A percentile compares a stretch with the other conserved stretches of the same genome.
Conservation (phyloP, 2,329 filamentous ascomycete species). For the Aspergillus luchuensis region DNA sequence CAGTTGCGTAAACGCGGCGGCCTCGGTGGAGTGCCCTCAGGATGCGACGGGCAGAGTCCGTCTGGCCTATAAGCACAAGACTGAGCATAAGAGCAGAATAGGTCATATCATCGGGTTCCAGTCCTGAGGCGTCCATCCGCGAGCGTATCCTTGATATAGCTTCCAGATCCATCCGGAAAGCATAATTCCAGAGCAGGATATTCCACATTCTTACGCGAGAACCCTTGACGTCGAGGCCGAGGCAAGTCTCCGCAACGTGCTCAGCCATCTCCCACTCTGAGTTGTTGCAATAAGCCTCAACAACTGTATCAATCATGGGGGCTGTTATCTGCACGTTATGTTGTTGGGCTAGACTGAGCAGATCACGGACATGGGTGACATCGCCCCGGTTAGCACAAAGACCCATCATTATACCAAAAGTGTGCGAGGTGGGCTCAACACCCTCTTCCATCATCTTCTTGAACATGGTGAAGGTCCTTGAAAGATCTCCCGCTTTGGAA, state of each 20-base stretch:
- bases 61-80: conserved; percentile 55
- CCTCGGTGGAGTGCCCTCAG: conserved; percentile 43
- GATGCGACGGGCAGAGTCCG: conserved; percentile 59
- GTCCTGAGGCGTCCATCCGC: conserved; percentile 55
- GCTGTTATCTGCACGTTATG: conserved; percentile 54
- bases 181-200: conserved; percentile 69
- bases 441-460: conserved; percentile 56
- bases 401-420: conserved; percentile 73
- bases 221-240: conserved; percentile 54
- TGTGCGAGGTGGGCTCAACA: conserved; percentile 61
- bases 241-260: conserved; percentile 59
- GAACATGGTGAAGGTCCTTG: conserved; percentile 67
- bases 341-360: conserved; percentile 66
- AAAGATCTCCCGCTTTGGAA: conserved; percentile 65
- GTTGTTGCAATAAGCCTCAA: conserved; percentile 67
- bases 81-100: conserved; percentile 64
- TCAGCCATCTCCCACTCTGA: conserved; percentile 59
- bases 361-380: conserved; percentile 64
- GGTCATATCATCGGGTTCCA: conserved; percentile 59
- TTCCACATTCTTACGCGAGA: conserved; percentile 74
- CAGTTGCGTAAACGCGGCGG: conserved; percentile 40
- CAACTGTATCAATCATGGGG: conserved; percentile 64
- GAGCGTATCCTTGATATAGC: conserved; percentile 57
- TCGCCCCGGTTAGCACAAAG: conserved; percentile 73
- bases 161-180: conserved; percentile 61